These are phyloP conservation scores for Neopestalotiopsis sp. DNA, from an alignment of 2,329 filamentous ascomycete species.

Conservation along the genomic window DNA sequence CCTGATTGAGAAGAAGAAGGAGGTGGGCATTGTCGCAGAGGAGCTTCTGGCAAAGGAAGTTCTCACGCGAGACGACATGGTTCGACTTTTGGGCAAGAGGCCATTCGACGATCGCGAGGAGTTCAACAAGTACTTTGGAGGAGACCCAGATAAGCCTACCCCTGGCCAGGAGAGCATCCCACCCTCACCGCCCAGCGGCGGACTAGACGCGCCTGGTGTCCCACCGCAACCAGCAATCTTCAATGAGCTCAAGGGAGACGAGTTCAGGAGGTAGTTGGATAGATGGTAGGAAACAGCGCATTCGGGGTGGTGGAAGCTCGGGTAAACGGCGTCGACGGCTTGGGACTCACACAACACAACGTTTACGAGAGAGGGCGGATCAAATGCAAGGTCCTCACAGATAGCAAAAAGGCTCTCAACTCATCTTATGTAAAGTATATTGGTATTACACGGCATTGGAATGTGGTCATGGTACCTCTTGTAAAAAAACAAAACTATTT, in stretches of 20 bases:
- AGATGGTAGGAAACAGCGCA: background rate
- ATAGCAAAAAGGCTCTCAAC: slow-evolving; percentile 32
- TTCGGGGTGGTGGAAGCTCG: background rate
- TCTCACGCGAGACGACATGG: slow-evolving; percentile 88
- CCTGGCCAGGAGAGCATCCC: slow-evolving; percentile 60
- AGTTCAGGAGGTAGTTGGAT: slow-evolving; percentile 26
- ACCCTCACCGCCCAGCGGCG: slow-evolving; percentile 56
- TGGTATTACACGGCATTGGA: slow-evolving; percentile 21
- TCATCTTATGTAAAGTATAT: slow-evolving; percentile 31
- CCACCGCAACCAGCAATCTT: slow-evolving; percentile 35
- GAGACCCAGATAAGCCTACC: slow-evolving; percentile 45
- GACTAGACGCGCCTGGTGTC: slow-evolving; percentile 44
- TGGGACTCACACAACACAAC: slow-evolving; percentile 7
- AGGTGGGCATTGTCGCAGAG: slow-evolving; percentile 89
- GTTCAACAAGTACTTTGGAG: slow-evolving; percentile 92
- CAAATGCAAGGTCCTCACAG: background rate
- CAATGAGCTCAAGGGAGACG: slow-evolving; percentile 30
- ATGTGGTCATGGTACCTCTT: slow-evolving; percentile 18
- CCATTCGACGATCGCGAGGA: slow-evolving; percentile 87
- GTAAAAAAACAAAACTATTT: slow-evolving; percentile 25
- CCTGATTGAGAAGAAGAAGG: slow-evolving; percentile 82
- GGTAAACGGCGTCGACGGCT: slow-evolving; percentile 17
- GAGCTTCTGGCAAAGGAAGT: slow-evolving; percentile 93
- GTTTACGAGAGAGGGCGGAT: slow-evolving; percentile 2
- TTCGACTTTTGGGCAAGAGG: slow-evolving; percentile 82